phyloP scores from a whole-genome alignment of 2,329 filamentous ascomycete species.

The Xylaria sp. region DNA sequence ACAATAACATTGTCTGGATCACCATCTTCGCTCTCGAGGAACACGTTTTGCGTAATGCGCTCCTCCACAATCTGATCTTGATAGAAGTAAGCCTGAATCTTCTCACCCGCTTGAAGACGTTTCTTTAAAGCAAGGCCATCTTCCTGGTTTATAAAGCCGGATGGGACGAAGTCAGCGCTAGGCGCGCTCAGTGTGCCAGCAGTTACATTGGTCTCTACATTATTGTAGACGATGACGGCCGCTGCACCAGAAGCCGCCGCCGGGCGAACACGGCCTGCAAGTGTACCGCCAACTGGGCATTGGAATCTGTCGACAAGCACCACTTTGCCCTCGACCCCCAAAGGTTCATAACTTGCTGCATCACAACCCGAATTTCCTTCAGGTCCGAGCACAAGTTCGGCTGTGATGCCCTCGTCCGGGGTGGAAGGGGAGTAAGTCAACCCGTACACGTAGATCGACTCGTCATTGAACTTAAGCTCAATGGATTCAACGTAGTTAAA shows the following conservation, averaged over 20 bases:
- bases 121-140: conserved; percentile 21
- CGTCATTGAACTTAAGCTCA: conserved; percentile 22
- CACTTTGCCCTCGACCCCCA: conserved; percentile 18
- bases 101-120: conserved; percentile 24
- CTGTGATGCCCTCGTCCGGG: conserved; percentile 17
- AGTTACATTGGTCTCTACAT: conserved; percentile 28
- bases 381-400: conserved; percentile 20
- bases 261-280: conserved; percentile 28
- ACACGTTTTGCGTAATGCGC: conserved; percentile 27
- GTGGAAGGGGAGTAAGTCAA: conserved; percentile 30
- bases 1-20: conserved; percentile 25
- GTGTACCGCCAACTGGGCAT: conserved; percentile 25
- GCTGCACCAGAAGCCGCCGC: conserved; percentile 22
- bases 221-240: conserved; percentile 29
- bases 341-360: background rate
- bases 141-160: conserved; percentile 28
- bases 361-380: conserved; percentile 20
- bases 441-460: conserved; percentile 24
- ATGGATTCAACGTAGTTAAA: conserved; percentile 30
- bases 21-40: conserved; percentile 23
- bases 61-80: conserved; percentile 28
- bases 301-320: conserved; percentile 27
- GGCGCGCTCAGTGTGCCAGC: conserved; percentile 26
- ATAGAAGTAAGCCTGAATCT: conserved; percentile 22
- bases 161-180: conserved; percentile 24